Base-by-base conservation (phyloP, 441 rosid species). In the Geranium incanum region DNA sequence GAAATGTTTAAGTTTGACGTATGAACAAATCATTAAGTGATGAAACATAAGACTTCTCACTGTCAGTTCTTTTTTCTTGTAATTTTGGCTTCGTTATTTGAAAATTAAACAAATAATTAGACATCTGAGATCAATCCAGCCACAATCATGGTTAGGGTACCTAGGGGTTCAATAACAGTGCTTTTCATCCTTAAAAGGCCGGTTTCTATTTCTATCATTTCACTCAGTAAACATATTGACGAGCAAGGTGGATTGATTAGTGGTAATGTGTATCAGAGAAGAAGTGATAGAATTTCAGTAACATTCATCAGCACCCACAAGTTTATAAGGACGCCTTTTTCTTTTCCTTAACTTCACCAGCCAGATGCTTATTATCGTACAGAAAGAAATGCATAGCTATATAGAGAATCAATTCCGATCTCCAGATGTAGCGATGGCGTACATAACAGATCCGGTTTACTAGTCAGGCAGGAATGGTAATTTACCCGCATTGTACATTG, bases 391-490 rank as follows among this genome's bases (percentile, higher is more conserved):
- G 66, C 66, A 62, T 13, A 62, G n/a, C 66, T 62, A 23, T 62
- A 9, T 23, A 19, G 13, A 21, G 13, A 62, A 19, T 9, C 66
- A 45, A 62, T 48, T 62, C 15, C 36, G 57, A 48, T 33, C 59
- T 57, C 43, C n/a, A 8, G 45, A 45, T 60, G 11, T 21, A 21
- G n/a, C 52, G 52, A 59, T 43, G 39, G 15, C 16, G 38, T 68
- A 52, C n/a, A 28, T 57, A 37, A 36, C 38, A 18, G 50, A 15
- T 36, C 2, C 21, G 11, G 6, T 23, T 64, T 28, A 76, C 80
- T 87, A 84, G 72, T 87, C 91, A 57, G 98, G 91, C 70, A 93
- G 81, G 45, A 89, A 73, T 66, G 94, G 96, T 77, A 93, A 84
- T 84, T 86, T 87, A 68, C 86, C 86, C 70, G 80, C 71, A 41